Base-by-base conservation (phyloP, 345 rosid species). In the Salix suchowensis region DNA sequence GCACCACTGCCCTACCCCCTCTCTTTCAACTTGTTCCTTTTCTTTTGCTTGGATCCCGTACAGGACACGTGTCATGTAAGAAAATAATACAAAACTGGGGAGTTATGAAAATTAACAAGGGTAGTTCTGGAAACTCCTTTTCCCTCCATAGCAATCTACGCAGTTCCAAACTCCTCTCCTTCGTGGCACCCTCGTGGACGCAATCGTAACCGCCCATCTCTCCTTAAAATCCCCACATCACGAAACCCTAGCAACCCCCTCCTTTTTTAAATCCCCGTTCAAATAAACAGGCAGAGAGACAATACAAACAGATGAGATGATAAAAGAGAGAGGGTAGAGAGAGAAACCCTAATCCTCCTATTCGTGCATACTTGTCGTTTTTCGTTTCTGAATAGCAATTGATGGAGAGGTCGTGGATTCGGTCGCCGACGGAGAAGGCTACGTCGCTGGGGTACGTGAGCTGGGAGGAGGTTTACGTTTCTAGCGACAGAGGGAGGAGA, bases 401-500 rank as follows among this genome's bases (percentile, higher is more conserved):
- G 52, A 65, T 80, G 85, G 84, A 68, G 58, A 54, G 65, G 39
- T 66, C 65, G 11, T 32, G 61, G 77, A 48, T 70, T 32, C n/a
- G 69, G 77, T 76, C 88, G 82, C 65, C 84, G 18, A 37, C 81
- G 70, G 83, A 68, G 7, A 42, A 67, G 79, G 67, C 74, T 81
- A 55, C 82, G 37, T 62, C 70, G 75, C 15, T 24, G 68, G 54
- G 77, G 44, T 93, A 93, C 81, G 86, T 82, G 30, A 82, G 90
- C 48, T 93, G 98, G 98, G 91, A 83, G 67, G 93, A 91, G 93
- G 87, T 82, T 78, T 79, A 76, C 52, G 88, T 82, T 71, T 84
- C 82, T 61, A 81, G 66, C 85, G 82, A 83, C n/a, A 85, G 73
- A 64, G 93, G 90, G 66, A 87, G 86, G 84, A 82, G 80, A 6